phyloP scores from a whole-genome alignment of 768 basidiomycete genomes.

The Termitomyces sp. region DNA sequence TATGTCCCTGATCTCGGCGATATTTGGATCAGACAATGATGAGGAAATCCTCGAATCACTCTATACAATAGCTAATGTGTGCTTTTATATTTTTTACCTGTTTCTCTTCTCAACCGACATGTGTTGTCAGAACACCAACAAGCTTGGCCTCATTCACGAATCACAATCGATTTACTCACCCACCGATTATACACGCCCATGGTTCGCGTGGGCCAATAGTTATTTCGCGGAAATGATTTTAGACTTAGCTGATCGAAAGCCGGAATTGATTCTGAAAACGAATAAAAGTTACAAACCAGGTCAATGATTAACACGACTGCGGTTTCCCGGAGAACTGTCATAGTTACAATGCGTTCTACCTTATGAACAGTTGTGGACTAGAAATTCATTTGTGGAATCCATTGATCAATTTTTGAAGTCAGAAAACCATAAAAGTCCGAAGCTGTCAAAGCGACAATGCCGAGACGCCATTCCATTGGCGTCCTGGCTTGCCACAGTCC shows the following conservation, averaged over 20 bases:
- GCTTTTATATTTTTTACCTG: slow-evolving; percentile 19
- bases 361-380: background rate
- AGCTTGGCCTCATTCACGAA: slow-evolving; percentile 77
- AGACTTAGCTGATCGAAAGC: slow-evolving; percentile 71
- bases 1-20: slow-evolving; percentile 73
- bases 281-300: slow-evolving; percentile 54
- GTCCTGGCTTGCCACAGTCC: background rate
- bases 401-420: background rate
- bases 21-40: slow-evolving; percentile 73
- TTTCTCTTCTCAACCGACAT: background rate
- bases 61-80: slow-evolving; percentile 64
- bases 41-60: slow-evolving; percentile 57
- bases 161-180: slow-evolving; percentile 58
- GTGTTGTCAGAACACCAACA: slow-evolving; percentile 55
- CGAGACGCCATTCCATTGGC: background rate
- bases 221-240: slow-evolving; percentile 82
- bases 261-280: slow-evolving; percentile 56
- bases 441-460: background rate
- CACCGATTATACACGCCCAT: slow-evolving; percentile 58
- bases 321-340: slow-evolving; percentile 7
- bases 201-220: slow-evolving; percentile 85
- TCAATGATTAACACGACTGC: slow-evolving; percentile 20
- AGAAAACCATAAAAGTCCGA: background rate
- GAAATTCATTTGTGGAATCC: background rate
- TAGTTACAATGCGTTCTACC: background rate